These are phyloP conservation scores for Mycosphaerelloides madeirae DNA, from an alignment of 2,329 filamentous ascomycete species.

Conservation along the genomic window DNA sequence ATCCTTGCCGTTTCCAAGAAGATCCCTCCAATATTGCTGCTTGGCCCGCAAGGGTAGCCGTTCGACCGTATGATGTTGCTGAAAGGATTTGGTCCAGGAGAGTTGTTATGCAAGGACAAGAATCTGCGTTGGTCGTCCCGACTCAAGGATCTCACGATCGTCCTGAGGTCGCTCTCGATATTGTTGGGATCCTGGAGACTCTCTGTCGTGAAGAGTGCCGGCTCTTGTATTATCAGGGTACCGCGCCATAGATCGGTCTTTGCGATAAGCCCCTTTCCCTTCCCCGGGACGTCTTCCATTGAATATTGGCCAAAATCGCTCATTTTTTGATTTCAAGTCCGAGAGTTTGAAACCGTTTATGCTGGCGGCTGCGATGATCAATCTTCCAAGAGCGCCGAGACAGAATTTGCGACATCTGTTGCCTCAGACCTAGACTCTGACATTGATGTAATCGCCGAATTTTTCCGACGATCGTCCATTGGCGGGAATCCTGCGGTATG, in stretches of 20 bases:
- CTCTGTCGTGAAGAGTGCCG: slow-evolving; percentile 34
- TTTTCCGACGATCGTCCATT: too few relatives aligned
- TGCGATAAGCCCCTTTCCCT: slow-evolving; percentile 41
- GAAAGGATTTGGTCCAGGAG: slow-evolving; percentile 25
- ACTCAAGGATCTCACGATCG: slow-evolving; percentile 21
- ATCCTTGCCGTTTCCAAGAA: slow-evolving; percentile 35
- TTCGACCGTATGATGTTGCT: slow-evolving; percentile 33
- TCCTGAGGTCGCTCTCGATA: slow-evolving; percentile 20
- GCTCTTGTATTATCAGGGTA: slow-evolving; percentile 39
- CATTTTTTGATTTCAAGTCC: too few relatives aligned
- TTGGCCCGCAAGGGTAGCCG: slow-evolving; percentile 27
- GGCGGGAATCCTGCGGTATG: too few relatives aligned
- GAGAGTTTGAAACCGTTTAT: too few relatives aligned
- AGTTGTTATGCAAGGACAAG: slow-evolving; percentile 30
- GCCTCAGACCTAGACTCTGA: too few relatives aligned
- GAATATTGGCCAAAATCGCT: too few relatives aligned
- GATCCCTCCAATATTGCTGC: slow-evolving; percentile 27
- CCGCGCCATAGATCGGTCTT: slow-evolving; percentile 34
- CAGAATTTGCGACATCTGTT: too few relatives aligned
- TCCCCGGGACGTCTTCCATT: slow-evolving; percentile 24
- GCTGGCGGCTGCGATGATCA: too few relatives aligned
- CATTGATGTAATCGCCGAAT: too few relatives aligned
- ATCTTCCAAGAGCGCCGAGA: too few relatives aligned
- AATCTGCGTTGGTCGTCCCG: slow-evolving; percentile 28
- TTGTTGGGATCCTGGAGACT: slow-evolving; percentile 16